A percentile compares a stretch with the other conserved stretches of the same genome.
phyloP scores from a whole-genome alignment of 352 stramenopile species.

The Globisporangium megalacanthum region DNA sequence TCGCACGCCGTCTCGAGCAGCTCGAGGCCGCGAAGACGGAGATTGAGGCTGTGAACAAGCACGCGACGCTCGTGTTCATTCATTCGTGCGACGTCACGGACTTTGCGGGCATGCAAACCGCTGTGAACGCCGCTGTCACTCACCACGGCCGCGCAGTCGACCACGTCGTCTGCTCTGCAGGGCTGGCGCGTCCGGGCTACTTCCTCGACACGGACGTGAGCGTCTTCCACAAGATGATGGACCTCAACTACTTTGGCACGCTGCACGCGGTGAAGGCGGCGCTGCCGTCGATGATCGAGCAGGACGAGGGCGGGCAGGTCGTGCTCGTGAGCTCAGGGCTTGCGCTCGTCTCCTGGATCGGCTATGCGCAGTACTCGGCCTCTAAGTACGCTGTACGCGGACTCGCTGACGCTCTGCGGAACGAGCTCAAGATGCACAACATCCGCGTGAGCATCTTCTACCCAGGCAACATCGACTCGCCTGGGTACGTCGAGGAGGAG shows the following conservation, averaged over 20 bases:
- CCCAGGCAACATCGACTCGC: conserved; percentile 81
- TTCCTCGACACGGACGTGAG: conserved; percentile 71
- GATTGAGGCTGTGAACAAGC: conserved; percentile 42
- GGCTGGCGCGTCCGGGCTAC: conserved; percentile 54
- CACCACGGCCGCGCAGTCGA: conserved; percentile 65
- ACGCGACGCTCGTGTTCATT: conserved; percentile 45
- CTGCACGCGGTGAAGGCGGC: conserved; percentile 75
- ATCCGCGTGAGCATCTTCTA: conserved; percentile 77
- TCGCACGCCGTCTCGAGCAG: conserved; percentile 51
- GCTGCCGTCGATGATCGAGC: conserved; percentile 69
- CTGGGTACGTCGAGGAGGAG: conserved; percentile 71
- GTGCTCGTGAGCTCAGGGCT: conserved; percentile 70
- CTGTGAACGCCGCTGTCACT: conserved; percentile 57
- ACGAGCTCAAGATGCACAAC: conserved; percentile 68
- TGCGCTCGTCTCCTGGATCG: conserved; percentile 74
- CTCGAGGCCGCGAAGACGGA: conserved; percentile 57
- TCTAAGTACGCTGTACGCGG: conserved; percentile 83
- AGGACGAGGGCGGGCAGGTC: conserved; percentile 52
- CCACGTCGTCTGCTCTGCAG: conserved; percentile 69
- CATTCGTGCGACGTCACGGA: conserved; percentile 72
- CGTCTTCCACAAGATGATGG: conserved; percentile 76
- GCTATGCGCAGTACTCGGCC: conserved; percentile 72
- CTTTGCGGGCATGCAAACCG: conserved; percentile 48
- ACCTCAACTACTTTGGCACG: conserved; percentile 86
- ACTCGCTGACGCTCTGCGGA: conserved; percentile 69